Base-by-base conservation (phyloP, 306 rosid species). In the Notholithocarpus densiflorus region DNA sequence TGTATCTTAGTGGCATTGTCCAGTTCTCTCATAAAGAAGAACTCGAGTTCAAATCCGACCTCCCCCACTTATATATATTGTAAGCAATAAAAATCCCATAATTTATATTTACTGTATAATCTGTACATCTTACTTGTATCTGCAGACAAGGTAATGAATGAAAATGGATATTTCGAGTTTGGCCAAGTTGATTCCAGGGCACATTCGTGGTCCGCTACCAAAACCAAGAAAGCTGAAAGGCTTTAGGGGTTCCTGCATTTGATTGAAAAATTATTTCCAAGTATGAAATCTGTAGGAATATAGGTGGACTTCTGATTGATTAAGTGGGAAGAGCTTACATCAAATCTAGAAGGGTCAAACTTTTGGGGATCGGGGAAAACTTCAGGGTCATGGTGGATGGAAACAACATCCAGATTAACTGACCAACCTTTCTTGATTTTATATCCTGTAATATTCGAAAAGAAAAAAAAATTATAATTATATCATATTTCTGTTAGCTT, bases 201-300 rank as follows among this genome's bases (percentile, higher is more conserved):
- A 93, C 98, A 93, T 93, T 37, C 97, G 89, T 24, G 92, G 98
- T 73, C 98, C 93, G 73, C 80, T 93, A 26, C 98, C 95, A 84
- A 93, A 93, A 81, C 97, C 97, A 48, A 93, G 93, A 88, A 82
- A 93, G 79, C 85, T 89, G 80, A 82, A 91, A 40, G 98, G 89
- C 86, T 70, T 93, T 24, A 93, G 71, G 6, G 78, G 84, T 73
- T 65, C 89, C 98, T 93, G 90, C 75, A 89, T 60, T 82, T 85
- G 27, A 48, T 13, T 51, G 4, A 64, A 66, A 17, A 57, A 11
- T 71, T 82, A 20, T 17, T 77, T 82, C 45, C 5, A 15, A 14
- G 4, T 34, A 61, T 5, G 26, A 29, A 19, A 31, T 68, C 21
- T 27, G 29, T 24, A 32, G 26, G 21, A 26, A 55, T 23, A 11